Evolutionary conservation across 371 early-diverging fungal species (phyloP), one percentile per base, ranked within the genome.

Genomic region (Catenaria anguillulae): DNA sequence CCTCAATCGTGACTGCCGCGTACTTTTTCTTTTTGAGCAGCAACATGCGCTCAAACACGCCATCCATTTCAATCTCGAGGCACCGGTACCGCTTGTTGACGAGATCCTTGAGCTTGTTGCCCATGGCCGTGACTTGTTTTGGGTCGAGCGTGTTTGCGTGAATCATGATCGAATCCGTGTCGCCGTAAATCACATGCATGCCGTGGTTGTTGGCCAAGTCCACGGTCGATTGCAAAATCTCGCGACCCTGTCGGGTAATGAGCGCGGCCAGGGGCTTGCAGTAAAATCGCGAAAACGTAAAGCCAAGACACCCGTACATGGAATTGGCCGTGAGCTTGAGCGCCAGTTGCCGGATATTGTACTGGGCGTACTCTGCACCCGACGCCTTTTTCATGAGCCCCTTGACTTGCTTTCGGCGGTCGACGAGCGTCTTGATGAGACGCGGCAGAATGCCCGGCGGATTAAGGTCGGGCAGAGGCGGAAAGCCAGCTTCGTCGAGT

Each of bases 121-220:
- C 96, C 46, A 94, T 80, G 45, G 91, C 83, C 52, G 84, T 79
- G 55, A 90, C 95, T 54, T 88, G 77, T 1, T 71, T 70, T 0
- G 90, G 66, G n/a, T 88, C 82, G 17, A 68, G 74, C n/a, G 86
- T 83, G 64, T 86, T 84, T 6, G 97, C 97, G 70, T 98, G 78
- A 56, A 99, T 93, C 99, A 99, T 99, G 65, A 99, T 94, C 4
- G 99, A 98, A 75, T 99, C 99, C 0, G 99, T 99, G 73, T 99
- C 99, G 67, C 99, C 99, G 74, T 99, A 99, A 72, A 99, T 93
- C 21, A 99, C 96, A 70, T 73, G 70, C 67, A 61, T 60, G 48
- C 26, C 13, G 36, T 24, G 55, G 24, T 70, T 65, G 23, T 81
- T 79, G 3, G 98, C 97, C 23, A 96, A 73, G 43, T 89, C 80